Conservation (phyloP, 1,284 basidiomycete genomes). For the Malassezia japonica region DNA sequence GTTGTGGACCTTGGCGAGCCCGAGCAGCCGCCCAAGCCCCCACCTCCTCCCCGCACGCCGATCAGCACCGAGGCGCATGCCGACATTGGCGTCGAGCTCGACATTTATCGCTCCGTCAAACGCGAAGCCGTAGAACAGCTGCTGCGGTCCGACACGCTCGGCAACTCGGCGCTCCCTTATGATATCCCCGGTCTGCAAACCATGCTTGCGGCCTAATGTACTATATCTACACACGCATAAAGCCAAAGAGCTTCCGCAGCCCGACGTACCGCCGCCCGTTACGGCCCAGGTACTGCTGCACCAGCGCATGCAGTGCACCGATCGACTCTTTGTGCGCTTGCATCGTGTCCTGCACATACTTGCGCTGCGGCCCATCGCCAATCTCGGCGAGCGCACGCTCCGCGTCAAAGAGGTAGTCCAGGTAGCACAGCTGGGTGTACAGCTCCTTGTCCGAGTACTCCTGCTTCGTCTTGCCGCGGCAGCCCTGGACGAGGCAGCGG, state of each 20-base stretch:
- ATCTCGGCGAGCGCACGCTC: slow-evolving; percentile 4
- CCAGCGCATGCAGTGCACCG: slow-evolving; percentile 19
- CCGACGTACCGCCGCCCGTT: slow-evolving; percentile 41
- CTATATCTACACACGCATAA: slow-evolving; percentile 29
- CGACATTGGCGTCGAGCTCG: slow-evolving; percentile 12
- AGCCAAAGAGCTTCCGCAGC: slow-evolving; percentile 34
- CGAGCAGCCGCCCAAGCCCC: not conserved
- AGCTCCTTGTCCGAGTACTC: slow-evolving; percentile 39
- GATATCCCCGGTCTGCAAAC: slow-evolving; percentile 9
- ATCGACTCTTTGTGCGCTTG: slow-evolving; percentile 21
- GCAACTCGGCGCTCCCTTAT: slow-evolving; percentile 5
- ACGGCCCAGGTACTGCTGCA: slow-evolving; percentile 33
- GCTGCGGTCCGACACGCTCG: slow-evolving; percentile 11
- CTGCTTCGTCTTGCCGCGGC: slow-evolving; percentile 25
- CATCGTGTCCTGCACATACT: slow-evolving; percentile 21
- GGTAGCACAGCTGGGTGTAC: slow-evolving; percentile 44
- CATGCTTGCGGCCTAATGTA: not conserved
- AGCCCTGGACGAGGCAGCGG: slow-evolving; percentile 34
- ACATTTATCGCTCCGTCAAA: slow-evolving; percentile 18
- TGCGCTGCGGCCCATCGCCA: slow-evolving; percentile 18
- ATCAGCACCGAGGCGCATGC: not conserved
- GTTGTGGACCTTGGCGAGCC: not conserved
- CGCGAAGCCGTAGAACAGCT: slow-evolving; percentile 16
- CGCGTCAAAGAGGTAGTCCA: slow-evolving; percentile 33
- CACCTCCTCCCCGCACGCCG: no score